phyloP scores from a whole-genome alignment of 805 yeast genomes.

The Metschnikowia proteae region DNA sequence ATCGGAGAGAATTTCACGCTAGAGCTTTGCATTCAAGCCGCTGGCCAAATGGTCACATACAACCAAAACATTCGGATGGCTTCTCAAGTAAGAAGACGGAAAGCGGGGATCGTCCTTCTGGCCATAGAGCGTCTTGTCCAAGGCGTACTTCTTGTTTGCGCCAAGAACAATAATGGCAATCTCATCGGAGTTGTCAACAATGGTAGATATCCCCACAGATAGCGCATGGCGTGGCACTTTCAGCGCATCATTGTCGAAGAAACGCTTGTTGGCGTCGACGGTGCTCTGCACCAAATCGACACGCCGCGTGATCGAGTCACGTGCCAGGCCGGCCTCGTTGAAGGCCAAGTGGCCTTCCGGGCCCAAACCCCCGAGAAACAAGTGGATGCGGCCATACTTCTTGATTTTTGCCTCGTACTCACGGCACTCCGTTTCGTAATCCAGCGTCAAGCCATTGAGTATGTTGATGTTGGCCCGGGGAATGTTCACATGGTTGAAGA shows the following conservation, averaged over 20 bases:
- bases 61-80: slow-evolving; percentile 41
- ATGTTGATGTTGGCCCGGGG: slow-evolving; percentile 50
- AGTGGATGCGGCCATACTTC: slow-evolving; percentile 46
- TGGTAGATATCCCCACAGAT: slow-evolving; percentile 55
- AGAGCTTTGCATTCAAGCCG: slow-evolving; percentile 34
- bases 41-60: slow-evolving; percentile 50
- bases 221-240: slow-evolving; percentile 52
- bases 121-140: slow-evolving; percentile 43
- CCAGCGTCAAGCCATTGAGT: slow-evolving; percentile 48
- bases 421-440: slow-evolving; percentile 44
- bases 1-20: not conserved
- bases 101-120: slow-evolving; percentile 33
- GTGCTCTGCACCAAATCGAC: slow-evolving; percentile 48
- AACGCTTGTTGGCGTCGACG: slow-evolving; percentile 50
- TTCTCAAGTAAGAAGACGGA: slow-evolving; percentile 51
- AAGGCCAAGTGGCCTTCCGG: slow-evolving; percentile 62
- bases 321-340: slow-evolving; percentile 52
- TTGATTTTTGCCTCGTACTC: slow-evolving; percentile 47
- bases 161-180: slow-evolving; percentile 52
- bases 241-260: slow-evolving; percentile 42
- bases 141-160: slow-evolving; percentile 41
- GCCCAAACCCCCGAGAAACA: slow-evolving; percentile 58
- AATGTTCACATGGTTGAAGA: slow-evolving; percentile 54
- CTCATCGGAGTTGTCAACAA: slow-evolving; percentile 52
- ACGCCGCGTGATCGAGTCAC: slow-evolving; percentile 43